Evolutionary conservation across 2,329 filamentous ascomycete genomes (phyloP).

Genomic region (Chaetothyriales sp.): DNA sequence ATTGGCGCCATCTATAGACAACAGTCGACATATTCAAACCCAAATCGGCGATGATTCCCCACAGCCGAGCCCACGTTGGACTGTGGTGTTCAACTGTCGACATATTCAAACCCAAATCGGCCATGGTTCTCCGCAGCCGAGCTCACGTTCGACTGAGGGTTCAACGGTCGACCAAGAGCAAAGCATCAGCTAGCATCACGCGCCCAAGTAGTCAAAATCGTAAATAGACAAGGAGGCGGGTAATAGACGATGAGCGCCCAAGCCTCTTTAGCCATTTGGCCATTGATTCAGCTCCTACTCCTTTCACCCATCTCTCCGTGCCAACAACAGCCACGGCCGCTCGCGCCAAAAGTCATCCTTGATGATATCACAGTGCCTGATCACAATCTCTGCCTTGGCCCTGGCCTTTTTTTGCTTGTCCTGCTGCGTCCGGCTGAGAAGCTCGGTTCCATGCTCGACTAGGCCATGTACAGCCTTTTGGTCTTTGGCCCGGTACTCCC

Average conservation of each 20-base stretch:
- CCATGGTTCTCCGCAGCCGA: too few species aligned
- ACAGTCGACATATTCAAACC: too few species aligned
- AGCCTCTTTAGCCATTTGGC: neutral
- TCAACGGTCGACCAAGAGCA: too few species aligned
- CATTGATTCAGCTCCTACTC: neutral
- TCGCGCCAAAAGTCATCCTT: slow-evolving; percentile 86
- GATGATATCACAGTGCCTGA: slow-evolving; percentile 87
- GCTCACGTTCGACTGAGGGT: too few species aligned
- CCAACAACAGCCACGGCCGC: slow-evolving; percentile 60
- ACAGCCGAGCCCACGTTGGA: too few species aligned
- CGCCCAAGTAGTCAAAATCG: neutral
- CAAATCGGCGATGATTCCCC: too few species aligned
- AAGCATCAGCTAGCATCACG: too few species aligned
- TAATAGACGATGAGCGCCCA: neutral
- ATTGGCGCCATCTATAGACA: too few species aligned
- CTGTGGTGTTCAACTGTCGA: too few species aligned
- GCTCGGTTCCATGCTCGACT: neutral
- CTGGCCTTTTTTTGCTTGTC: slow-evolving; percentile 73
- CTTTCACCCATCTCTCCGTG: neutral
- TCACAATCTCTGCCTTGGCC: slow-evolving; percentile 63
- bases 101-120: too few species aligned
- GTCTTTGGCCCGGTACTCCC: slow-evolving; percentile 48
- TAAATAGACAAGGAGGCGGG: neutral
- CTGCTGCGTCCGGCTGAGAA: slow-evolving; percentile 52
- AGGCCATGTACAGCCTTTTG: neutral